Evolutionary conservation across 2,329 filamentous ascomycete species (phyloP).

Genomic region (Hirsutella rhossiliensis): DNA sequence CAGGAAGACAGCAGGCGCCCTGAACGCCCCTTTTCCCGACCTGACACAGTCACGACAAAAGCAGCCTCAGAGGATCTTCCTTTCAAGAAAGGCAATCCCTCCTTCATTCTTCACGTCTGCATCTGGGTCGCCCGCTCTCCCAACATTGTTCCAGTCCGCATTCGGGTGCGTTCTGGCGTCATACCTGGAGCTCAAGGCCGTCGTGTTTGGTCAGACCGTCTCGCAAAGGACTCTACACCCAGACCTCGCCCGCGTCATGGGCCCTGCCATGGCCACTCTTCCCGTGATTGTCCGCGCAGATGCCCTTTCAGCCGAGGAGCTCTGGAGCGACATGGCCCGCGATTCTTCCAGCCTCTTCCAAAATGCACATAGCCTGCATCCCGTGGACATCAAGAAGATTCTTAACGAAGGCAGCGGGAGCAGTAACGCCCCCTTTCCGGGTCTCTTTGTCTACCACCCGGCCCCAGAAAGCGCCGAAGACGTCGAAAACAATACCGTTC

Average conservation of each 20-base stretch:
- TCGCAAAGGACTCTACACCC: slow-evolving; percentile 11
- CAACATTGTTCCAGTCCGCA: slow-evolving; percentile 9
- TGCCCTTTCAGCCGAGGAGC: slow-evolving; percentile 4
- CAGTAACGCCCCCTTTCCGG: slow-evolving; percentile 9
- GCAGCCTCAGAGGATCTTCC: slow-evolving; percentile 4
- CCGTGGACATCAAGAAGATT: slow-evolving; percentile 11
- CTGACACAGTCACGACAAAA: slow-evolving; percentile 11
- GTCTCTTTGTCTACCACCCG: slow-evolving; percentile 13
- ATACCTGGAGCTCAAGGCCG: slow-evolving; percentile 9
- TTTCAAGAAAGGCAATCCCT: not conserved
- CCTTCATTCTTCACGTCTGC: not conserved
- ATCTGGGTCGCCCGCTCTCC: slow-evolving; percentile 1
- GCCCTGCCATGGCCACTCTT: slow-evolving; percentile 12
- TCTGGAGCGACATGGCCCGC: slow-evolving; percentile 1
- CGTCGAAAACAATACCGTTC: not conserved
- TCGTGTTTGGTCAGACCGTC: slow-evolving; percentile 11
- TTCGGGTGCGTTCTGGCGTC: slow-evolving; percentile 12
- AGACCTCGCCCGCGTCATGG: slow-evolving; percentile 10
- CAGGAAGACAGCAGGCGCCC: slow-evolving; percentile 4
- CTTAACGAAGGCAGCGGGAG: slow-evolving; percentile 8
- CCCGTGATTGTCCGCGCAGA: slow-evolving; percentile 8
- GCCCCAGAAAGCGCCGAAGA: not conserved
- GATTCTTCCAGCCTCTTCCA: slow-evolving; percentile 1
- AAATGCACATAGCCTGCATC: slow-evolving; percentile 8
- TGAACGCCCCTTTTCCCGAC: slow-evolving; percentile 12